Conservation (phyloP, 2,329 filamentous ascomycete species). For the Penicillium glabrum region DNA sequence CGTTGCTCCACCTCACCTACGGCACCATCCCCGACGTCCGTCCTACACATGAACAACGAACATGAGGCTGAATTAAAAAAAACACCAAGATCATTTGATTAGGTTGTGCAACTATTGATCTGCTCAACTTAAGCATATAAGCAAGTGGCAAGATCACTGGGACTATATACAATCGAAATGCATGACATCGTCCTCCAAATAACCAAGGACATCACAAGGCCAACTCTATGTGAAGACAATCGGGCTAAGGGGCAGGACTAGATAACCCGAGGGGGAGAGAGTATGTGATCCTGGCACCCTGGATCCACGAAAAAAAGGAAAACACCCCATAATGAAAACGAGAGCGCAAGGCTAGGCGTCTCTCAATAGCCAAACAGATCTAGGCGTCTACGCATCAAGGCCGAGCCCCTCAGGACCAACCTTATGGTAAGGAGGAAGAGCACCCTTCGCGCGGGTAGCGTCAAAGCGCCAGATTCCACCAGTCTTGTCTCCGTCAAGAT, state of each 20-base stretch:
- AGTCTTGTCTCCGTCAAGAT: slow-evolving; percentile 63
- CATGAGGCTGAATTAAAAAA: not conserved
- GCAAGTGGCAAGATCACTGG: slow-evolving; percentile 8
- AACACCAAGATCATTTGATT: slow-evolving; percentile 15
- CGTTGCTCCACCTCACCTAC: not conserved
- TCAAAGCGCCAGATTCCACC: slow-evolving; percentile 71
- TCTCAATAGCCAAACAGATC: not conserved
- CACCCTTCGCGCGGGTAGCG: slow-evolving; percentile 49
- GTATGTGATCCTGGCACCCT: not conserved
- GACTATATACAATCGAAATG: slow-evolving; percentile 27
- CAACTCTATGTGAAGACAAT: slow-evolving; percentile 21
- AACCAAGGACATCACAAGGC: slow-evolving; percentile 11
- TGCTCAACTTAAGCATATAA: slow-evolving; percentile 5
- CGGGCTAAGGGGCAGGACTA: slow-evolving; percentile 1
- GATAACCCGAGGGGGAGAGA: not conserved
- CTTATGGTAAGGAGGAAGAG: slow-evolving; percentile 44
- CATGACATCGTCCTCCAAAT: slow-evolving; percentile 11
- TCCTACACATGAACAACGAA: not conserved
- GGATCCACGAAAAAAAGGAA: slow-evolving; percentile 5
- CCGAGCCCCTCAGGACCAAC: slow-evolving; percentile 43
- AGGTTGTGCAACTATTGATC: slow-evolving; percentile 13
- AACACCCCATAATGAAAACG: slow-evolving; percentile 1
- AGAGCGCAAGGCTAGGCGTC: not conserved
- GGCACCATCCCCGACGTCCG: not conserved
- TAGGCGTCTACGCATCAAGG: slow-evolving; percentile 18